phyloP scores from a whole-genome alignment of 1,284 basidiomycete genomes.

The Fomitopsis betulina region DNA sequence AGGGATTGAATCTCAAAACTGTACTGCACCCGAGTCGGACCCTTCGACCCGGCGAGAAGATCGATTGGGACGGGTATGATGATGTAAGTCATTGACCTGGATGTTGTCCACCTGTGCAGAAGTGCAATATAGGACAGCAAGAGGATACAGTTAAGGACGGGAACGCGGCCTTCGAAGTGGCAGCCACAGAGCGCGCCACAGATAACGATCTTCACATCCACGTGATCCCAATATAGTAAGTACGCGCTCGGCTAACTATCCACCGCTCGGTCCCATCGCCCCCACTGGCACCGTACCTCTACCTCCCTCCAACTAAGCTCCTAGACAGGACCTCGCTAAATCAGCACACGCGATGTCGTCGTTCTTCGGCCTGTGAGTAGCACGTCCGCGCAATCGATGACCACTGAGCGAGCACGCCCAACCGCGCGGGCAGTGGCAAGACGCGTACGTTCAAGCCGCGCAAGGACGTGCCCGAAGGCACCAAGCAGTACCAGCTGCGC shows the following conservation, averaged over 20 bases:
- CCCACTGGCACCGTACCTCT: neutral
- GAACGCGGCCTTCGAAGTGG: no score
- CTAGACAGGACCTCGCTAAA: neutral
- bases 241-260: neutral
- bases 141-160: no score
- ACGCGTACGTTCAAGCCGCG: conserved; percentile 96
- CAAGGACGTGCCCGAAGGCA: conserved; percentile 93
- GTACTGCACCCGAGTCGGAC: no score
- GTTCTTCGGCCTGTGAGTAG: conserved; percentile 77
- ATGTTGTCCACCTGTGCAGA: no score
- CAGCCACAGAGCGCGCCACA: no score
- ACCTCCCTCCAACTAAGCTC: neutral
- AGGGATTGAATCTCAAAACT: no score
- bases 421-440: conserved; percentile 55
- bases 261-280: neutral
- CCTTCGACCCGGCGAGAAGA: no score
- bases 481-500: conserved; percentile 94
- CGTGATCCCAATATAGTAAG: neutral
- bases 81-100: no score
- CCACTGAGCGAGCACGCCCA: conserved; percentile 7
- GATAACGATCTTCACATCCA: no score
- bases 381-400: neutral
- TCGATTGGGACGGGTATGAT: no score
- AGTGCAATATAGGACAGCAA: no score
- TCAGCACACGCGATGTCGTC: conserved; percentile 55